Base-by-base conservation (phyloP, 352 stramenopile genomes). In the Globisporangium spiculum region DNA sequence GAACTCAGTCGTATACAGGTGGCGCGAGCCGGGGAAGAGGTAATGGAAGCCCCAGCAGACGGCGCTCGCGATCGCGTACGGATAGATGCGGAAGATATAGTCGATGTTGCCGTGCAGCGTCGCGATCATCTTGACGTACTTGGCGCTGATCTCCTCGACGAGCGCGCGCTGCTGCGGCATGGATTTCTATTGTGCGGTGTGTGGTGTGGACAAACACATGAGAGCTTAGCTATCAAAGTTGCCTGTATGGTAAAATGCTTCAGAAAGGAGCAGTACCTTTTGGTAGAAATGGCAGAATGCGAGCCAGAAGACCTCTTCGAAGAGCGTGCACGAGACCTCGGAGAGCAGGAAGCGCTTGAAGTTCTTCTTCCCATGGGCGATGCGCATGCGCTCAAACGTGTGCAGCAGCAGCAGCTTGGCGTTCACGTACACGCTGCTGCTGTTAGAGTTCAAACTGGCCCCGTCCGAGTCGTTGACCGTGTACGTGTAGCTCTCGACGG, bases 231-330 rank as follows among this genome's bases (percentile, higher is more conserved):
- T 50, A 50, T 20, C 41, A 50, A 50, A 50, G 41, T 50, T 20
- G 5, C 41, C 16, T n/a, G 27, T 32, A 32, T 32, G 27, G 27
- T 32, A 32, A 7, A 32, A 41, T 41, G 34, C 34, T 41, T 5
- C 10, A 41, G 34, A 41, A 41, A 41, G 7, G 34, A 41, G 34
- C 34, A 41, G 7, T 65, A 86, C 81, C 60, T 74, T 88, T 65
- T 97, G 90, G 76, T 94, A 97, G 63, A 97, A 96, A 34, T 93
- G 86, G 68, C 86, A 96, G 72, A 96, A 94, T 2, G 83, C 79
- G 36, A 96, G 84, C 90, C 90, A 97, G 54, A 95, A 97, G 9
- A 97, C 67, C 56, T 96, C 89, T 44, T 96, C 90, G 64, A 94
- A 97, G 36, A 96, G 78, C 41, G 81, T 68, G 55, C 87, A 86